Percentiles rank a stretch among this genome's conserved stretches.
These are phyloP conservation scores for Wickerhamia fluorescens DNA, from an alignment of 805 yeast species.

Conservation along the genomic window DNA sequence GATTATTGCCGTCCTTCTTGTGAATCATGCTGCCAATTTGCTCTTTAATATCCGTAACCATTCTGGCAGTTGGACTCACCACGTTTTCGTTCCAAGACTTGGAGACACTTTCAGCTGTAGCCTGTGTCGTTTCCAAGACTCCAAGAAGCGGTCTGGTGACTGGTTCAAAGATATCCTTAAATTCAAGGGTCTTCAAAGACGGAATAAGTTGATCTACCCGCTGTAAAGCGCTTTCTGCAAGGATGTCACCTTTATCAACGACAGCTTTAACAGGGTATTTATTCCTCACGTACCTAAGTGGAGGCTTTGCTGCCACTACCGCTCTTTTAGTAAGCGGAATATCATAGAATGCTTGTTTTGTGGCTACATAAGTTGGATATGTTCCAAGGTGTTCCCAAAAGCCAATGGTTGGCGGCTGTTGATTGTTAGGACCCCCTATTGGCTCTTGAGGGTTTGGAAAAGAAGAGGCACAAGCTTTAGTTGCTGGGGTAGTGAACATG, in stretches of 20 bases:
- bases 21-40: no score
- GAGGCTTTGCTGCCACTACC: conserved; percentile 1
- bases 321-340: conserved; percentile 3
- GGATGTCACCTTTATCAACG: conserved; percentile 43
- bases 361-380: conserved; percentile 5
- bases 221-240: conserved; percentile 47
- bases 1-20: no score
- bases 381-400: conserved; percentile 1
- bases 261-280: conserved; percentile 36
- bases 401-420: neutral
- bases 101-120: no score
- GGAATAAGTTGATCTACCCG: conserved; percentile 57
- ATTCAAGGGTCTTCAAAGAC: conserved; percentile 46
- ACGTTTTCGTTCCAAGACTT: neutral
- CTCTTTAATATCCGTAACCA: no score
- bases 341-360: conserved; percentile 1
- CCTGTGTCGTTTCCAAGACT: no score
- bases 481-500: no score
- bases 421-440: no score
- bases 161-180: conserved; percentile 41
- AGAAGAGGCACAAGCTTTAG: no score
- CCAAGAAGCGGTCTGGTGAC: conserved; percentile 44
- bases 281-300: neutral
- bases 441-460: no score
- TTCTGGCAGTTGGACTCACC: neutral